Evolutionary conservation across 495 filamentous ascomycete species (phyloP).

Genomic region (Penicillium psychrofluorescens): DNA sequence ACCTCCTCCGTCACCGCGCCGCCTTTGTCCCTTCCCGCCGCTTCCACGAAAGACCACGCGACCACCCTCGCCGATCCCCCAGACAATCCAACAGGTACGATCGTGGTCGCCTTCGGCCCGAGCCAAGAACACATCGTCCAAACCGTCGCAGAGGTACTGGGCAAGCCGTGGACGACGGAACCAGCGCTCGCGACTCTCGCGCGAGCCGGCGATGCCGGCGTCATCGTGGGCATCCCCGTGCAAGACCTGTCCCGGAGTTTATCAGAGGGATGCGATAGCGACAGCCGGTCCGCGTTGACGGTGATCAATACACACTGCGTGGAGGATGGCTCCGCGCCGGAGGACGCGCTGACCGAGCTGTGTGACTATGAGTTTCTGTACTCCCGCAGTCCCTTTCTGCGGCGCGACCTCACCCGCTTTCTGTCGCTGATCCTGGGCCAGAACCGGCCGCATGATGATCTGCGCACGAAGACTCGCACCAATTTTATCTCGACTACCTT

Average conservation of each 20-base stretch:
- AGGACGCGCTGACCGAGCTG: conserved; percentile 51
- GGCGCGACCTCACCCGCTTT: conserved; percentile 71
- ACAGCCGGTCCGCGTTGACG: conserved; percentile 41
- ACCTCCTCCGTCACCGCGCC: neutral
- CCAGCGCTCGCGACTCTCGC: conserved; percentile 44
- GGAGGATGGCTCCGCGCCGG: conserved; percentile 58
- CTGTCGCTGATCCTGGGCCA: conserved; percentile 71
- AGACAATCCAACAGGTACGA: conserved; percentile 15
- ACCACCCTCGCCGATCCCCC: neutral
- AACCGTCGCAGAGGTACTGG: conserved; percentile 60
- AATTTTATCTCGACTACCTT: conserved; percentile 84
- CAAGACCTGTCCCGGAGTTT: too few species aligned
- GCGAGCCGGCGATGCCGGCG: conserved; percentile 40
- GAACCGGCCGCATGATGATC: conserved; percentile 61
- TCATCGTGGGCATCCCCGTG: conserved; percentile 38
- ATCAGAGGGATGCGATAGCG: conserved; percentile 1
- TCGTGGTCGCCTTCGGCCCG: conserved; percentile 53
- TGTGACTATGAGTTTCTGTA: conserved; percentile 84
- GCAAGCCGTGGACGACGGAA: conserved; percentile 55
- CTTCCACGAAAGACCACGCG: conserved; percentile 1
- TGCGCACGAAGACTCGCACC: conserved; percentile 67
- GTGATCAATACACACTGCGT: conserved; percentile 70
- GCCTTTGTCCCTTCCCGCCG: conserved; percentile 1
- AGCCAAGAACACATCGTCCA: conserved; percentile 60
- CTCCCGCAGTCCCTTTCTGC: conserved; percentile 59